Evolutionary conservation across 179 eudicot species (phyloP).

Genomic region (Spergularia azorica): DNA sequence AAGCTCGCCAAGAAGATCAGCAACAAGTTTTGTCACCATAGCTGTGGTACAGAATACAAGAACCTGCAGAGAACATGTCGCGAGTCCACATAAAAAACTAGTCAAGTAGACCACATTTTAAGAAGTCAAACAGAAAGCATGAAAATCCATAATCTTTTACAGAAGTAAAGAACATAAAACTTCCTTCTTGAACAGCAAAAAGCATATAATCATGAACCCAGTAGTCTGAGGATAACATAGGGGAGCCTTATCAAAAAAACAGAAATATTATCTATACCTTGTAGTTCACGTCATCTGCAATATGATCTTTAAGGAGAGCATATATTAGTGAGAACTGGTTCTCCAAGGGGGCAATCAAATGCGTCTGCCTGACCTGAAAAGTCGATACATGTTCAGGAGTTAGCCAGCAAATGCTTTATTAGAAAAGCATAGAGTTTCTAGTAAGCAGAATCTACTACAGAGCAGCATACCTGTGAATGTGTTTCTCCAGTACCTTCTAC

Average conservation of each 20-base stretch:
- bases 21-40: constrained; percentile 83
- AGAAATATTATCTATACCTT: constrained; percentile 48
- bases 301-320: constrained; percentile 73
- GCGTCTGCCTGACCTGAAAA: constrained; percentile 81
- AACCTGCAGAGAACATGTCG: constrained; percentile 46
- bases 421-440: not conserved
- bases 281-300: constrained; percentile 79
- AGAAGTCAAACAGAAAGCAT: not conserved
- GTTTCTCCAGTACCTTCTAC: constrained; percentile 84
- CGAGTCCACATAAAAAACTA: constrained; percentile 7
- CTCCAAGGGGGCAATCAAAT: constrained; percentile 83
- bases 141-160: not conserved
- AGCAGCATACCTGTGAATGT: constrained; percentile 67
- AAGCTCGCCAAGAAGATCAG: constrained; percentile 82
- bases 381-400: constrained; percentile 7
- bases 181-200: too few relatives aligned
- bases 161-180: too few relatives aligned
- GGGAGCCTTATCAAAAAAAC: not conserved
- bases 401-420: not conserved
- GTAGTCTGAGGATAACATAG: not conserved
- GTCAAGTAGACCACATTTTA: not conserved
- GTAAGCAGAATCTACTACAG: constrained; percentile 17
- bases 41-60: constrained; percentile 98
- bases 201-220: too few relatives aligned
- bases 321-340: constrained; percentile 74